A percentile compares a stretch with the other conserved stretches of the same genome.
Conservation (phyloP, 495 filamentous ascomycete species). For the Penicillium flavigenum region DNA sequence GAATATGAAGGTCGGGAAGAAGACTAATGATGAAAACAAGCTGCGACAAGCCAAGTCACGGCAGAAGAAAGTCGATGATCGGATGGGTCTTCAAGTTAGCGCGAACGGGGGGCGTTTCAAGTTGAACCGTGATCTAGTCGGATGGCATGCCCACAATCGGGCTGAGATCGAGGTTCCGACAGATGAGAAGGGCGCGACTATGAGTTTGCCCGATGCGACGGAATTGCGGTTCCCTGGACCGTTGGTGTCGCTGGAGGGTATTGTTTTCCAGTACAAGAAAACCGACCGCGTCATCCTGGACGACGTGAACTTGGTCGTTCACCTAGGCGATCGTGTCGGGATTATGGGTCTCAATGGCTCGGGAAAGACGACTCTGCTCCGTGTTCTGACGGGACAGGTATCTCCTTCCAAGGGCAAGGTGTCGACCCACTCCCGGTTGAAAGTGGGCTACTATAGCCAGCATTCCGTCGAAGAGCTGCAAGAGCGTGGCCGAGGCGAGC, state of each 20-base stretch:
- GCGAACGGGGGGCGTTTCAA: slow-evolving; percentile 74
- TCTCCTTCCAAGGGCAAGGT: slow-evolving; percentile 53
- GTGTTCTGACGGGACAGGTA: slow-evolving; percentile 48
- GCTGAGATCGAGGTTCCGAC: slow-evolving; percentile 67
- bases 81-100: slow-evolving; percentile 70
- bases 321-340: slow-evolving; percentile 67
- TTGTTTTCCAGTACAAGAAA: slow-evolving; percentile 58
- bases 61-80: slow-evolving; percentile 78
- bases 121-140: slow-evolving; percentile 67
- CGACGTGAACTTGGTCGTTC: slow-evolving; percentile 62
- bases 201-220: slow-evolving; percentile 58
- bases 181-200: slow-evolving; percentile 59
- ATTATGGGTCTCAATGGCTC: slow-evolving; percentile 72
- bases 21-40: slow-evolving; percentile 75
- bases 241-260: slow-evolving; percentile 65
- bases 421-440: slow-evolving; percentile 61
- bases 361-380: slow-evolving; percentile 71
- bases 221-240: slow-evolving; percentile 74
- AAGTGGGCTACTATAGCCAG: slow-evolving; percentile 74
- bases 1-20: slow-evolving; percentile 66
- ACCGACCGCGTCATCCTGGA: slow-evolving; percentile 44
- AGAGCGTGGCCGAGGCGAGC: slow-evolving; percentile 40
- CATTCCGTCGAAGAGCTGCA: slow-evolving; percentile 70
- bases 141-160: slow-evolving; percentile 55
- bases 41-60: slow-evolving; percentile 73